phyloP scores from a whole-genome alignment of 208 protist species.

The Leishmania amazonensis region DNA sequence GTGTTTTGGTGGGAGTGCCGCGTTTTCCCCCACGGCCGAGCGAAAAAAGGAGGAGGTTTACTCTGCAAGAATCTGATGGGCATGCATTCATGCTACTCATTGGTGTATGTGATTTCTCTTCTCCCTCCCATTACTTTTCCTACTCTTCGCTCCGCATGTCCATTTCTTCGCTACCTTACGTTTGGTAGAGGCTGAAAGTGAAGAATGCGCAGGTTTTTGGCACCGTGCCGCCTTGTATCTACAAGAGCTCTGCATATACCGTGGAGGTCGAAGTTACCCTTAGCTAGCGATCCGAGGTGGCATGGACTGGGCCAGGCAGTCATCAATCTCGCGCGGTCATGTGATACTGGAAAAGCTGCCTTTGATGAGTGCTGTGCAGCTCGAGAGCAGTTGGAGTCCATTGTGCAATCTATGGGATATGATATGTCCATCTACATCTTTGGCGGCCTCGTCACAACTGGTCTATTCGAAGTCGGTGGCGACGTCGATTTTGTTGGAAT shows the following conservation, averaged over 20 bases:
- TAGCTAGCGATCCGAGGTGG: constrained; percentile 42
- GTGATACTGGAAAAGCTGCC: constrained; percentile 78
- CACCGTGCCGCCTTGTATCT: background rate
- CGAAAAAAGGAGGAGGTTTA: background rate
- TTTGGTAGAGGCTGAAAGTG: background rate
- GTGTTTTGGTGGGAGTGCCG: background rate
- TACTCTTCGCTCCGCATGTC: background rate
- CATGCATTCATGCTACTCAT: background rate
- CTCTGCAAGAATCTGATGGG: background rate
- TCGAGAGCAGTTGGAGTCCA: constrained; percentile 76
- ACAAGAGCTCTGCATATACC: constrained; percentile 38
- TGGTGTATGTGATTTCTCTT: background rate
- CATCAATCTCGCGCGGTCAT: constrained; percentile 53
- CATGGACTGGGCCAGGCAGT: constrained; percentile 59
- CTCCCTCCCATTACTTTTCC: background rate
- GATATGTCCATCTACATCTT: constrained; percentile 90
- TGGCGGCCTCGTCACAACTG: constrained; percentile 79
- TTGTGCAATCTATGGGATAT: constrained; percentile 82
- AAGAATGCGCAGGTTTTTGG: constrained; percentile 29
- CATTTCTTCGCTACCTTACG: background rate
- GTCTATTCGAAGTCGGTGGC: constrained; percentile 82
- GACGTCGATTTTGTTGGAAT: constrained; percentile 92
- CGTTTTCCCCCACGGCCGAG: background rate
- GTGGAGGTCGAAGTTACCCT: constrained; percentile 63
- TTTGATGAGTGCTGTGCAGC: constrained; percentile 84